Evolutionary conservation across 2,329 filamentous ascomycete species (phyloP), one percentile per base, ranked within the genome.

Genomic region (Conoideocrella luteorostrata): DNA sequence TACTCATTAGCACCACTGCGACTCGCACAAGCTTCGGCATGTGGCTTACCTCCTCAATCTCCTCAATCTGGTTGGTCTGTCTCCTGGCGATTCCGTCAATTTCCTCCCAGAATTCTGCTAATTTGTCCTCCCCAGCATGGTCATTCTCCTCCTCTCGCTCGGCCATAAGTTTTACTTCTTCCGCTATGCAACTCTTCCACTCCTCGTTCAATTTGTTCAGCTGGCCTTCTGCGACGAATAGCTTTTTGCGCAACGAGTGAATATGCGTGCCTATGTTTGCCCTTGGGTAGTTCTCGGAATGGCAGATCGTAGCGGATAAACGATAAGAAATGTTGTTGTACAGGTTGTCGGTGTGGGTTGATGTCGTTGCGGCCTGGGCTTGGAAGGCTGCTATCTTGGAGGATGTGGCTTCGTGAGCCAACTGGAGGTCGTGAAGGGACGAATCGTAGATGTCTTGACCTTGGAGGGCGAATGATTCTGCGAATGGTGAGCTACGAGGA

Each of bases 251-350:
- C 2, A 65, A 34, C 2, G 30, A 41, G 1, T 48, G 23, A 3
- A 65, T 23, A 17, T 64, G 64, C 2, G 44, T 39, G 0, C 43
- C 44, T 1, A 66, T 48, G 0, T 52, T 60, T 0, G 56, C 57
- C n/a, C 43, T 43, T 1, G 59, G 50, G 7, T 53, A 41, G 1
- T 41, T 47, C 13, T 51, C 41, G 1, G 54, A 52, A 28, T 56
- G 51, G 15, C 62, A 66, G 4, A 62, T 43, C 0, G 64, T 66
- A 2, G 52, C 55, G 1, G 55, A 55, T 1, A 66, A 46, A 1
- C 62, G 62, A n/a, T 53, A 56, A 0, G 51, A 41, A 6, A 66
- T 56, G 45, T 63, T 63, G 22, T 47, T 45, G 35, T 65, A 65
- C 2, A 66, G 43, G 0, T 41, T 28, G 3, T 55, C 45, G 12